Conservation (phyloP, 2,329 filamentous ascomycete genomes). For the Penicillium psychrosexuale region DNA sequence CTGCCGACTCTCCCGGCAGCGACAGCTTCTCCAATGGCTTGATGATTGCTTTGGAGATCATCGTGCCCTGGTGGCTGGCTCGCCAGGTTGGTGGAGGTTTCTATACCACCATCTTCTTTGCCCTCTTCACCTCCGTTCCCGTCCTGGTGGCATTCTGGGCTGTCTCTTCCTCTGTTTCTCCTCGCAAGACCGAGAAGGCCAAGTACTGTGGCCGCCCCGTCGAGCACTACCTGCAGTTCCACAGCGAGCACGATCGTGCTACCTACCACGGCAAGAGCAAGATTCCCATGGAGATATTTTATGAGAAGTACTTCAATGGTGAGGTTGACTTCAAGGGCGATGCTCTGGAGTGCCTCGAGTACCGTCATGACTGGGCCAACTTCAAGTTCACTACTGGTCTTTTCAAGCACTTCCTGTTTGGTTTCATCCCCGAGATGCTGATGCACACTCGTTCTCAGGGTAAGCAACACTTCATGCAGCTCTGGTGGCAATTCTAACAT, state of each 20-base stretch:
- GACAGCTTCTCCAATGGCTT: constrained; percentile 83
- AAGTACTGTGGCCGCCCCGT: constrained; percentile 80
- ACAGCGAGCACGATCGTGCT: constrained; percentile 45
- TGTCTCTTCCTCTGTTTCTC: constrained; percentile 72
- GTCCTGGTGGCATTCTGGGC: constrained; percentile 82
- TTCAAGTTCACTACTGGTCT: constrained; percentile 85
- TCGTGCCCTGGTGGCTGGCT: constrained; percentile 74
- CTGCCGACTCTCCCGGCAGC: constrained; percentile 78
- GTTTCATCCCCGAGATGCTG: constrained; percentile 84
- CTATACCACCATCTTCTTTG: constrained; percentile 85
- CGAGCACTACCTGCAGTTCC: constrained; percentile 70
- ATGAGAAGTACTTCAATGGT: constrained; percentile 96
- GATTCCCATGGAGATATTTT: constrained; percentile 71
- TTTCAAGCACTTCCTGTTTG: constrained; percentile 83
- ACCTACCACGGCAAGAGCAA: constrained; percentile 51
- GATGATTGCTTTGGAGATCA: constrained; percentile 66
- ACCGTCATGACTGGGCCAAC: constrained; percentile 94
- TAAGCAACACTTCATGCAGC: constrained; percentile 38
- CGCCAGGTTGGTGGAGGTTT: constrained; percentile 81
- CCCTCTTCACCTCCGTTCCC: constrained; percentile 71
- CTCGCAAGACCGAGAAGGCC: constrained; percentile 90
- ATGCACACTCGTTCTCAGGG: constrained; percentile 89
- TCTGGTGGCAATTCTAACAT: background rate
- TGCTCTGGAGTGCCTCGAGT: constrained; percentile 82
- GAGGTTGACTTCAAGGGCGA: constrained; percentile 96